phyloP scores from a whole-genome alignment of 495 filamentous ascomycete genomes.

The Oleoguttula mirabilis region DNA sequence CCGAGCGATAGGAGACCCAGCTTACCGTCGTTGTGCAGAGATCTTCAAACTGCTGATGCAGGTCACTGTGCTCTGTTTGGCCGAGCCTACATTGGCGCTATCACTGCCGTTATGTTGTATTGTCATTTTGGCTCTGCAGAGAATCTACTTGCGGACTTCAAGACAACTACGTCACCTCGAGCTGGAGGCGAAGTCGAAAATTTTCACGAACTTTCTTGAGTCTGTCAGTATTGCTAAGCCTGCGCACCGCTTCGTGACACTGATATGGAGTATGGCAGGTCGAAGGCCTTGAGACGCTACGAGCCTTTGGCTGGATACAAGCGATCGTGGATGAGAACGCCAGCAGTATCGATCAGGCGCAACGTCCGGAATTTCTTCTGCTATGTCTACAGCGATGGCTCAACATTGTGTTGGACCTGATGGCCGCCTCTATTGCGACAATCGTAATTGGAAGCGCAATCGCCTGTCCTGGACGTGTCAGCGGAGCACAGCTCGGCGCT shows the following conservation, averaged over 20 bases:
- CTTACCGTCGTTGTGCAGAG: conserved; percentile 9
- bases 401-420: conserved; percentile 22
- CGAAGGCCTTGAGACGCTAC: conserved; percentile 24
- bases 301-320: conserved; percentile 17
- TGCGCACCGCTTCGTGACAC: too few relatives aligned
- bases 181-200: neutral
- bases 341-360: conserved; percentile 40
- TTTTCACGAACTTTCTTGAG: neutral
- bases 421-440: conserved; percentile 20
- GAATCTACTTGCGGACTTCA: neutral
- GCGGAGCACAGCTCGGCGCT: conserved; percentile 43
- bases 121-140: neutral
- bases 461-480: conserved; percentile 25
- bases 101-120: conserved; percentile 8
- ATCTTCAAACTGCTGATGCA: conserved; percentile 27
- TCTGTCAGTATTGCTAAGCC: conserved; percentile 21
- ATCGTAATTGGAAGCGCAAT: conserved; percentile 21
- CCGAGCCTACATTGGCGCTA: conserved; percentile 30
- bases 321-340: neutral
- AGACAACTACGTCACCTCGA: neutral
- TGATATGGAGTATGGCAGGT: conserved; percentile 20
- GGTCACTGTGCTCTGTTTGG: conserved; percentile 37
- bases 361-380: conserved; percentile 48
- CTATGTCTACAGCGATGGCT: conserved; percentile 38
- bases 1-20: too few relatives aligned